Evolutionary conservation across 805 yeast species (phyloP).

Genomic region (Crinitomyces ghanaensis): DNA sequence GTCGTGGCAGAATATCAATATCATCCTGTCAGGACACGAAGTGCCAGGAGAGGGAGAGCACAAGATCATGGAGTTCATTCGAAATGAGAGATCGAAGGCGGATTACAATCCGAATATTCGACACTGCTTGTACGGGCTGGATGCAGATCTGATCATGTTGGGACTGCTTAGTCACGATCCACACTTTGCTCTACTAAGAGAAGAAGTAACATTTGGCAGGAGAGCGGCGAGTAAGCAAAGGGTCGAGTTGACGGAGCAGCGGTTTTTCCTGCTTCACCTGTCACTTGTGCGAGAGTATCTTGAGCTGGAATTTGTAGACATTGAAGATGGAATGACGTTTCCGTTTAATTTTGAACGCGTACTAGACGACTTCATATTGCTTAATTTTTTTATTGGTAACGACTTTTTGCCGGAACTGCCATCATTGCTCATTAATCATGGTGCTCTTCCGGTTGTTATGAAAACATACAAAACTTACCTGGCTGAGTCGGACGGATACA

Average conservation of each 20-base stretch:
- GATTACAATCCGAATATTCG: slow-evolving; percentile 69
- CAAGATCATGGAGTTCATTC: slow-evolving; percentile 86
- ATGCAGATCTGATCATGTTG: slow-evolving; percentile 91
- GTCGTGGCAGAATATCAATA: slow-evolving; percentile 68
- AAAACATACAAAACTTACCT: slow-evolving; percentile 79
- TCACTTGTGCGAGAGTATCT: slow-evolving; percentile 84
- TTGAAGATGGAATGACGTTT: slow-evolving; percentile 52
- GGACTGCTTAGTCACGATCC: slow-evolving; percentile 90
- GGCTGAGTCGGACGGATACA: slow-evolving; percentile 64
- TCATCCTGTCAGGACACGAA: slow-evolving; percentile 83
- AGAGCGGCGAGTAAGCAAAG: slow-evolving; percentile 20
- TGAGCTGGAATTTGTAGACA: slow-evolving; percentile 69
- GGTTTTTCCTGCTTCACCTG: slow-evolving; percentile 71
- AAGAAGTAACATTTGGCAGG: slow-evolving; percentile 85
- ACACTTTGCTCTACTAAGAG: slow-evolving; percentile 89
- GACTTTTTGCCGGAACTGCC: slow-evolving; percentile 97
- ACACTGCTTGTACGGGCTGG: slow-evolving; percentile 92
- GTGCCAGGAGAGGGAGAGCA: slow-evolving; percentile 99
- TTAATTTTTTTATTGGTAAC: slow-evolving; percentile 92
- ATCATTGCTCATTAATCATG: slow-evolving; percentile 83
- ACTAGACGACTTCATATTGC: slow-evolving; percentile 83
- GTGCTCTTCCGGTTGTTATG: slow-evolving; percentile 88
- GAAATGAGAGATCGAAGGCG: slow-evolving; percentile 63
- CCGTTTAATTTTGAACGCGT: slow-evolving; percentile 74
- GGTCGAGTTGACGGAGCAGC: slow-evolving; percentile 57